Evolutionary conservation across 257 asterid species (phyloP), one percentile per base, ranked within the genome.

Genomic region (Striga asiatica): DNA sequence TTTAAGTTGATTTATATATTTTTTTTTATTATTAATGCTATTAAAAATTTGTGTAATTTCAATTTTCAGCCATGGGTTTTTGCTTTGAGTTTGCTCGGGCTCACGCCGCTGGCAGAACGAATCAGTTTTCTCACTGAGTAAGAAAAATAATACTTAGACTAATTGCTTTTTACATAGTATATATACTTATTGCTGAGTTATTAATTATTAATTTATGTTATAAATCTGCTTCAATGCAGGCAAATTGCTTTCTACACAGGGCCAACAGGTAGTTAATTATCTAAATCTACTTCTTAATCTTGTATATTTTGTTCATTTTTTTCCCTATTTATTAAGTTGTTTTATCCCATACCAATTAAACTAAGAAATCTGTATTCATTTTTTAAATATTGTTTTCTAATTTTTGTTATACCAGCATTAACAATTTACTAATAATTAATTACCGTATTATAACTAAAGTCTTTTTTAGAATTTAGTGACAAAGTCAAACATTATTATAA

Each of bases 21-120:
- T 46, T 0, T 25, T 23, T 12, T 17, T 16, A 0, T 14, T 9
- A 3, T 6, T 28, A 0, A 19, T 29, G 8, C 18, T 42, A 8
- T 23, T 35, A 18, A 16, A 10, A 32, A 2, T 0, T 16, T 6
- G n/a, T 17, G 12, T 24, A 29, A 24, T 19, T 35, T 12, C 47
- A 60, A n/a, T n/a, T n/a, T n/a, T n/a, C 82, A 91, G 98, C 72
- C 94, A 38, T 91, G 94, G 92, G 80, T 91, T 19, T 91, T 91
- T 55, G 93, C 68, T n/a, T 63, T 87, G 85, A 91, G 98, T 62
- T 77, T 88, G 61, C 58, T 91, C 5, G 98, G 96, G 22, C 86
- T 91, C 8, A 73, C 81, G 1, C 98, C 98, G n/a, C 83, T 91
- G 3, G 98, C 98, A 0, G 98, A 91, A 67, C 73, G 98, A 39